These are phyloP conservation scores for Linnemannia zychae DNA, from an alignment of 192 early-diverging fungal genomes.

Conservation along the genomic window DNA sequence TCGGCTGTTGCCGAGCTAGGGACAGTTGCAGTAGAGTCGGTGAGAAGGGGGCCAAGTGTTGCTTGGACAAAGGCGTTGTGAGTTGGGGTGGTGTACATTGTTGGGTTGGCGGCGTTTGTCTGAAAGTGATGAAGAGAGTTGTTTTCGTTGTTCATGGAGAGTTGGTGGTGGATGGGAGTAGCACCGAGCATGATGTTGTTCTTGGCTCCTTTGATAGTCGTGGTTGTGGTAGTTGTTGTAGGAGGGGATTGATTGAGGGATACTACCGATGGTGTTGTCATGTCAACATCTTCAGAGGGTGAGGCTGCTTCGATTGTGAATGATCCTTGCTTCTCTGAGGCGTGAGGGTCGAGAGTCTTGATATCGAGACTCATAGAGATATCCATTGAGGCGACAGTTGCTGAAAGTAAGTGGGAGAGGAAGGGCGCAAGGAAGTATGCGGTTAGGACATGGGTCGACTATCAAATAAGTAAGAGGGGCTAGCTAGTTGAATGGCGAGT, in stretches of 20 bases:
- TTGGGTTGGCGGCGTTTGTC: slow-evolving; percentile 11
- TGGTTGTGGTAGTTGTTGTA: not conserved
- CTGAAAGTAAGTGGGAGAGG: not conserved
- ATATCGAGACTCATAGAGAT: not conserved
- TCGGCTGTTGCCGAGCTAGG: slow-evolving; percentile 20
- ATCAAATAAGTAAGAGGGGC: not conserved
- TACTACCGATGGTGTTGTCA: slow-evolving; percentile 18
- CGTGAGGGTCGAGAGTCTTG: not conserved
- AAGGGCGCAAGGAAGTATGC: not conserved
- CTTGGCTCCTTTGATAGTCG: slow-evolving; percentile 29
- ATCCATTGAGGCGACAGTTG: slow-evolving; percentile 2
- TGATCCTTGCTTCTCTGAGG: not conserved
- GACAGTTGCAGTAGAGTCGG: slow-evolving; percentile 7
- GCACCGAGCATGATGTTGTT: slow-evolving; percentile 42
- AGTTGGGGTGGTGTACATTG: slow-evolving; percentile 7
- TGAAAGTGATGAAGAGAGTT: slow-evolving; percentile 52
- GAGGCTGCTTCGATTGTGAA: not conserved
- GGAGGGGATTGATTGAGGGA: slow-evolving; percentile 22
- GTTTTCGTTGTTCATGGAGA: slow-evolving; percentile 29
- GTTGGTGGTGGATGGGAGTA: slow-evolving; percentile 24
- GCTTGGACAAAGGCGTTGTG: slow-evolving; percentile 21
- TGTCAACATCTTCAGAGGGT: slow-evolving; percentile 14
- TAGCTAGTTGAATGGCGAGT: not conserved
- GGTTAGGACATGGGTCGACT: no score
- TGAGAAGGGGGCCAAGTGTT: slow-evolving; percentile 16